Conservation (phyloP, 805 yeast genomes). For the Ogataea trehalophila region DNA sequence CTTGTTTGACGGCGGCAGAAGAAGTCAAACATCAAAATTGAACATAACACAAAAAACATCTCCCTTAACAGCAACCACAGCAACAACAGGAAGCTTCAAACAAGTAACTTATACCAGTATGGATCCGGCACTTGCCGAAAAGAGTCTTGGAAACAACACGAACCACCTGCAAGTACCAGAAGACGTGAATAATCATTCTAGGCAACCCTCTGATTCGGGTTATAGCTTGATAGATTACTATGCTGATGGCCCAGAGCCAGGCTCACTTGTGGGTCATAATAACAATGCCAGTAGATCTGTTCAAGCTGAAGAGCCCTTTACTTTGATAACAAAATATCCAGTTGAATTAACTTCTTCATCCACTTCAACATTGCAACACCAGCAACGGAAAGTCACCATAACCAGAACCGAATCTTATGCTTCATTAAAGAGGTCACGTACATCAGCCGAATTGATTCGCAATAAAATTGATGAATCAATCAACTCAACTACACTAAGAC, state of each 20-base stretch:
- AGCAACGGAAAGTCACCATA: conserved; percentile 5
- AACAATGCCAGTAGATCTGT: conserved; percentile 10
- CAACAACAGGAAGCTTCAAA: too few species aligned
- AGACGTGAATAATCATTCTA: neutral
- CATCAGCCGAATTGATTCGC: conserved; percentile 20
- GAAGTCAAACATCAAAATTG: neutral
- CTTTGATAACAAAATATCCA: conserved; percentile 6
- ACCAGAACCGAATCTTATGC: conserved; percentile 23
- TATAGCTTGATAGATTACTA: conserved; percentile 18
- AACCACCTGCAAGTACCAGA: neutral
- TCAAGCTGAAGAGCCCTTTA: conserved; percentile 12
- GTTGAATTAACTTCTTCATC: neutral
- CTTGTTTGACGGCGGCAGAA: conserved; percentile 1
- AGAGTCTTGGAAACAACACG: neutral
- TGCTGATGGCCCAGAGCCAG: conserved; percentile 7
- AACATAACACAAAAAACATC: too few species aligned
- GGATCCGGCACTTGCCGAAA: too few species aligned
- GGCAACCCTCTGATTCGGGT: conserved; percentile 18
- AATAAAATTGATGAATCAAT: conserved; percentile 21
- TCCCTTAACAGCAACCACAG: too few species aligned
- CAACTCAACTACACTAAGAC: neutral
- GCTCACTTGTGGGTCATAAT: too few species aligned
- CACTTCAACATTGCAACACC: neutral
- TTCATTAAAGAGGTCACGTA: conserved; percentile 19
- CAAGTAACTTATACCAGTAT: too few species aligned